Percentiles rank a stretch among this genome's conserved stretches.
phyloP scores from a whole-genome alignment of 495 filamentous ascomycete species.

The Aspergillus taichungensis region DNA sequence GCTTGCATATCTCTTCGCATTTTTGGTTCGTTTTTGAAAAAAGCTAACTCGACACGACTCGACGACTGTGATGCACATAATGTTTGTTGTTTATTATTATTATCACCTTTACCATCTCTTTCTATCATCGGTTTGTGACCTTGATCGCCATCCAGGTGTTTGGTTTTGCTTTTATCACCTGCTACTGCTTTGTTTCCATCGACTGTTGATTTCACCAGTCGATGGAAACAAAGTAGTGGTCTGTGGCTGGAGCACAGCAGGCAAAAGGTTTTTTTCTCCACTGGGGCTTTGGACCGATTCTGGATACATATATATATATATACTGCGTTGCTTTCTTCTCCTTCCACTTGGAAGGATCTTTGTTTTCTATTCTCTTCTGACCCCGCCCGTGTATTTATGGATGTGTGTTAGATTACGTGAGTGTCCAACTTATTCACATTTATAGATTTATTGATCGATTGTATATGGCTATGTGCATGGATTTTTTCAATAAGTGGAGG shows the following conservation, averaged over 20 bases:
- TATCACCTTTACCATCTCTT: slow-evolving; percentile 10
- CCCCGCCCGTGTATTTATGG: slow-evolving; percentile 6
- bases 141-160: slow-evolving; percentile 1
- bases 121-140: no score
- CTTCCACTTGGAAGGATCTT: neutral
- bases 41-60: slow-evolving; percentile 18
- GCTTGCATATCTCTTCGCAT: slow-evolving; percentile 4
- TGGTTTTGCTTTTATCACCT: slow-evolving; percentile 5
- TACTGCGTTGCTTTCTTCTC: slow-evolving; percentile 1
- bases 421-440: no score
- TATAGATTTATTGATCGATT: no score
- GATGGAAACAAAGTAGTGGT: no score
- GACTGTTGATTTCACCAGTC: no score
- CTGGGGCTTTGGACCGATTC: slow-evolving; percentile 7
- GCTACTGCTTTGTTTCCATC: neutral
- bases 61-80: slow-evolving; percentile 30
- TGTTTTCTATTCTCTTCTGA: slow-evolving; percentile 4
- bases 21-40: slow-evolving; percentile 14
- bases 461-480: no score
- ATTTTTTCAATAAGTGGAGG: no score
- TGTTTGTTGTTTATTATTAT: slow-evolving; percentile 8
- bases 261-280: slow-evolving; percentile 3
- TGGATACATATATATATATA: slow-evolving; percentile 6
- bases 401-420: slow-evolving; percentile 6
- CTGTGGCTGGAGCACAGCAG: no score